phyloP scores from a whole-genome alignment of 2,329 filamentous ascomycete species.

The Fusarium sp. region DNA sequence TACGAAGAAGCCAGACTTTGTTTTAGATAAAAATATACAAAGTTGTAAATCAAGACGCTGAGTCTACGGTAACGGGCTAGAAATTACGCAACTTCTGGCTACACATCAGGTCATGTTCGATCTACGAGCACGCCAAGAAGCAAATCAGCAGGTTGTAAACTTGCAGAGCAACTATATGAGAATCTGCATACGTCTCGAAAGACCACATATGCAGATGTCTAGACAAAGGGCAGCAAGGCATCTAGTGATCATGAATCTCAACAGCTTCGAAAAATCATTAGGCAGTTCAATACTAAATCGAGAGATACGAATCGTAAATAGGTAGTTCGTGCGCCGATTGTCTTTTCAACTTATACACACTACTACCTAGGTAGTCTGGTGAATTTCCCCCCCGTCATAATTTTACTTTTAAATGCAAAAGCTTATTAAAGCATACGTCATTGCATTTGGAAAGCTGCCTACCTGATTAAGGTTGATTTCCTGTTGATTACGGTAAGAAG shows the following conservation, averaged over 20 bases:
- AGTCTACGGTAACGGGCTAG: neutral
- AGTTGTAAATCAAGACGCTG: neutral
- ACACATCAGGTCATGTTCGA: neutral
- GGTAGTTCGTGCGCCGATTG: no score
- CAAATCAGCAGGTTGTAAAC: neutral
- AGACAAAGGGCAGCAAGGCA: neutral
- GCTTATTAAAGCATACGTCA: neutral
- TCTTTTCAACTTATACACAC: neutral
- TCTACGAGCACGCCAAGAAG: neutral
- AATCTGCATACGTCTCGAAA: neutral
- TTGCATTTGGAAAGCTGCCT: neutral
- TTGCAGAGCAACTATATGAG: neutral
- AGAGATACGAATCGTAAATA: neutral
- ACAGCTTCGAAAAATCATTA: neutral
- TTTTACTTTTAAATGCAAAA: neutral
- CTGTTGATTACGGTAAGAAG: neutral
- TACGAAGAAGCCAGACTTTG: neutral
- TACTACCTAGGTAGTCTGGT: neutral
- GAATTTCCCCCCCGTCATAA: neutral
- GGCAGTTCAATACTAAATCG: neutral
- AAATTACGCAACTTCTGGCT: neutral
- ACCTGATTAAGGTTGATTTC: neutral
- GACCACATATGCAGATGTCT: neutral
- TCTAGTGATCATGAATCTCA: neutral
- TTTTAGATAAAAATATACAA: neutral